A percentile compares a stretch with the other conserved stretches of the same genome.
Evolutionary conservation across 2,329 filamentous ascomycete species (phyloP).

Genomic region (Alternaria brassicicola): DNA sequence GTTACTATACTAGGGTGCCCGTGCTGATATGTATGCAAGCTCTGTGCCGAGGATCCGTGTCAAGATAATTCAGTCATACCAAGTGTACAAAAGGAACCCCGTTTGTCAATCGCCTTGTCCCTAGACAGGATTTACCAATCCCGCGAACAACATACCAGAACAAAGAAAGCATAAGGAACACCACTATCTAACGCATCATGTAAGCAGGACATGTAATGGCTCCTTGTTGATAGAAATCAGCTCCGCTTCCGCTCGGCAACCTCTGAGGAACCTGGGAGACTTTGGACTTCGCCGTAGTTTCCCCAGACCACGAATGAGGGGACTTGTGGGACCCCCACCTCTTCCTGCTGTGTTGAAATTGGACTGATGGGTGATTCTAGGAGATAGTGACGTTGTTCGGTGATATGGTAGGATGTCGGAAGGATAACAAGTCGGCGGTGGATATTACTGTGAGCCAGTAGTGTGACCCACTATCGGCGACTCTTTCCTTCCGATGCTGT

Average conservation of each 20-base stretch:
- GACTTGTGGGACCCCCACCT: neutral
- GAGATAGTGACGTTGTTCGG: neutral
- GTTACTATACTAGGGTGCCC: neutral
- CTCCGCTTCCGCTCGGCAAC: neutral
- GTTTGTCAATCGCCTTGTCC: neutral
- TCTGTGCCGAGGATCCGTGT: neutral
- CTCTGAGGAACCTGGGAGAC: neutral
- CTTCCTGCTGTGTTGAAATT: neutral
- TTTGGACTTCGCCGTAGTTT: neutral
- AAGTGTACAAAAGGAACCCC: neutral
- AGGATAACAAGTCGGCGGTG: conserved; percentile 1
- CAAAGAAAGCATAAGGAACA: neutral
- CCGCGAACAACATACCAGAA: neutral
- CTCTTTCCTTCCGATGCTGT: conserved; percentile 1
- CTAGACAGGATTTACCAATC: neutral
- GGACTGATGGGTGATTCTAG: neutral
- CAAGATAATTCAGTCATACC: neutral
- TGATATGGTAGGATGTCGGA: neutral
- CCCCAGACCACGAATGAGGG: neutral
- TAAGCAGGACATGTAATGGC: neutral
- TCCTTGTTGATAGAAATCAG: neutral
- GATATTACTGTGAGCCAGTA: conserved; percentile 1
- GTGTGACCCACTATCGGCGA: conserved; percentile 8
- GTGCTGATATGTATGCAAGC: neutral
- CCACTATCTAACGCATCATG: neutral